Evolutionary conservation across 1,284 basidiomycete genomes (phyloP), one percentile per base, ranked within the genome.

Genomic region (Microbotryum scabiosae): DNA sequence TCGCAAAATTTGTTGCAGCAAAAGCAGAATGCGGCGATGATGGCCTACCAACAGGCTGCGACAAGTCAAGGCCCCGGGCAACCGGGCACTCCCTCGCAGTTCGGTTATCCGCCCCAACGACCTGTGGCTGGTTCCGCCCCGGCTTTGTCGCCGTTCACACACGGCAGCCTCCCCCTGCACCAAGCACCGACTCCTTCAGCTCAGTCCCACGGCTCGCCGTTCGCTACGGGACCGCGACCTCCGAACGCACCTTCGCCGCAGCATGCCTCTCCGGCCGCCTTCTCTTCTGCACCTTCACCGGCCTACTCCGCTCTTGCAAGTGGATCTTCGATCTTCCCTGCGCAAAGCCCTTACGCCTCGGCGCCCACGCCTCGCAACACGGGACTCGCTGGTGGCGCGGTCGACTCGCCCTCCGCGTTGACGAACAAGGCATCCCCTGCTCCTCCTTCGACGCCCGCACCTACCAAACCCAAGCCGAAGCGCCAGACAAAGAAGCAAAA

Each of bases 231-330:
- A 20, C 30, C 25, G 26, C 36, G 21, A 9, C 49, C 26, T 32
- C 50, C 25, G 6, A 41, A 9, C 14, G 36, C 36, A 12, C n/a
- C 30, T 20, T 7, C 14, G 21, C 36, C 52, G 28, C 16, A 41
- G 18, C 48, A 57, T 6, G 48, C 25, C 5, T 58, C 57, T 8
- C 57, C 57, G n/a, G 57, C 57, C 20, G 32, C 57, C n/a, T 58
- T 58, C 51, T 58, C 52, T 10, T 23, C 57, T 16, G 57, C 57
- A 5, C 56, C 56, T n/a, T 58, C 57, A 3, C 57, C 57, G 26
- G 57, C 57, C 16, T 58, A 52, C 57, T 58, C 57, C 21, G 28
- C 51, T 23, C 21, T 32, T 9, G 28, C 30, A 18, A 18, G 36
- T 12, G 36, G 36, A 41, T 18, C 36, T 12, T 10, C 18, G n/a